Conservation (phyloP, 2,329 filamentous ascomycete genomes). For the Scedosporium boydii region DNA sequence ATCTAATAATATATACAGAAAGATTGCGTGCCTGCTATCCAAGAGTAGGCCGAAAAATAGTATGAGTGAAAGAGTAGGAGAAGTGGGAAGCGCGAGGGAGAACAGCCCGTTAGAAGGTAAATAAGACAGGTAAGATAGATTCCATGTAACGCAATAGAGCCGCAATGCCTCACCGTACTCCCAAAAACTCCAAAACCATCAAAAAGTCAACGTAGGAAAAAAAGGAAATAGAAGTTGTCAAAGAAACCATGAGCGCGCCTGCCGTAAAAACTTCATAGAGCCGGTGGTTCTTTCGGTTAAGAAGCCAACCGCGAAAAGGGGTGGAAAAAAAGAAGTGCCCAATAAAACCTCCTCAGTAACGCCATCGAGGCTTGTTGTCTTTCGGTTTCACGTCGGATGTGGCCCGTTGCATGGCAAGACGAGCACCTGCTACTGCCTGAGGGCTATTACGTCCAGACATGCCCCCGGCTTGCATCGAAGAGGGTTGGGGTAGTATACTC, state of each 20-base stretch:
- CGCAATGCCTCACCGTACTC: background rate
- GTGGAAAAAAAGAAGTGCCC: slow-evolving; percentile 5
- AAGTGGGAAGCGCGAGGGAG: background rate
- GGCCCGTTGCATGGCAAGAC: slow-evolving; percentile 32
- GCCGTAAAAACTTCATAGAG: background rate
- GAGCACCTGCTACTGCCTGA: slow-evolving; percentile 33
- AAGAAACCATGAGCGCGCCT: background rate
- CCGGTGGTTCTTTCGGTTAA: background rate
- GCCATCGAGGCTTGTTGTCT: slow-evolving; percentile 41
- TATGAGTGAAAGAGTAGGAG: background rate
- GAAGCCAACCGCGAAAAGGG: background rate
- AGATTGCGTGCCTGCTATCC: background rate
- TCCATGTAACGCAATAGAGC: background rate
- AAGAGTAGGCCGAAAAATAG: background rate
- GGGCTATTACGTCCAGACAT: slow-evolving; percentile 37
- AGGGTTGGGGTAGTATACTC: slow-evolving; percentile 44
- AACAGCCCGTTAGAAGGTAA: background rate
- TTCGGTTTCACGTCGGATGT: slow-evolving; percentile 23
- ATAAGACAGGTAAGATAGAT: background rate
- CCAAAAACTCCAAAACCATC: slow-evolving; percentile 16
- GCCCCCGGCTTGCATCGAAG: slow-evolving; percentile 19
- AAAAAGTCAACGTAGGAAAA: background rate
- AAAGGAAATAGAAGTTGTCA: background rate
- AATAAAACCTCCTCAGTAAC: slow-evolving; percentile 19
- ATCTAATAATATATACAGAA: background rate